Conservation (phyloP, 2,329 filamentous ascomycete species). For the Fusarium redolens region DNA sequence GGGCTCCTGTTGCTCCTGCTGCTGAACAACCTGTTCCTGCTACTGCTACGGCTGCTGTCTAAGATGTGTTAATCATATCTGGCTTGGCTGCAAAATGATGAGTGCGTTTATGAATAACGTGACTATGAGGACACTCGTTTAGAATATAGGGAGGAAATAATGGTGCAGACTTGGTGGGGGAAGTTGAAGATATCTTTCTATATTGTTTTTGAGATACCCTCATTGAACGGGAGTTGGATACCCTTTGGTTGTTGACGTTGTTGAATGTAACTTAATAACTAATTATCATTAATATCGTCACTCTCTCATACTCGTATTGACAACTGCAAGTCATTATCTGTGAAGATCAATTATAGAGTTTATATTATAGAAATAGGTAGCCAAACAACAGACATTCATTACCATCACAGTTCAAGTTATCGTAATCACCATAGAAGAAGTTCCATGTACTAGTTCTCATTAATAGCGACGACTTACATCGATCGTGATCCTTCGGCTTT, state of each 20-base stretch:
- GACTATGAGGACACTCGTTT: not conserved
- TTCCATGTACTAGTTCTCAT: not conserved
- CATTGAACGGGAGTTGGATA: slow-evolving; percentile 35
- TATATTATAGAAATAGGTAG: not conserved
- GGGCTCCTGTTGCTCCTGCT: slow-evolving; percentile 30
- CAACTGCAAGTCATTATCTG: not conserved
- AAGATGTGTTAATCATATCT: not conserved
- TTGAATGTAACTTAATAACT: slow-evolving; percentile 20
- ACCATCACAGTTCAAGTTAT: not conserved
- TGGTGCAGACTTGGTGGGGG: not conserved
- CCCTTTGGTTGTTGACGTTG: slow-evolving; percentile 6
- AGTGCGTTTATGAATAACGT: not conserved
- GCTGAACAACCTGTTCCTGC: slow-evolving; percentile 19
- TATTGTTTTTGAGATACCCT: slow-evolving; percentile 36
- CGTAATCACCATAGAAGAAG: not conserved
- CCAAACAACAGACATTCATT: not conserved
- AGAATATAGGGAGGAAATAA: not conserved
- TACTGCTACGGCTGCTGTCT: slow-evolving; percentile 25
- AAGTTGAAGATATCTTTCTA: not conserved
- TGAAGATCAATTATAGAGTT: not conserved
- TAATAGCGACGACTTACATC: not conserved
- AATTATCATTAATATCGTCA: slow-evolving; percentile 7
- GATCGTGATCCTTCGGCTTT: not conserved
- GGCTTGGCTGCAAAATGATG: not conserved
- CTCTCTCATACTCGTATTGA: not conserved